Base-by-base conservation (phyloP, 225 moss, liverwort and hornwort species). In the Marchantia paleacea region DNA sequence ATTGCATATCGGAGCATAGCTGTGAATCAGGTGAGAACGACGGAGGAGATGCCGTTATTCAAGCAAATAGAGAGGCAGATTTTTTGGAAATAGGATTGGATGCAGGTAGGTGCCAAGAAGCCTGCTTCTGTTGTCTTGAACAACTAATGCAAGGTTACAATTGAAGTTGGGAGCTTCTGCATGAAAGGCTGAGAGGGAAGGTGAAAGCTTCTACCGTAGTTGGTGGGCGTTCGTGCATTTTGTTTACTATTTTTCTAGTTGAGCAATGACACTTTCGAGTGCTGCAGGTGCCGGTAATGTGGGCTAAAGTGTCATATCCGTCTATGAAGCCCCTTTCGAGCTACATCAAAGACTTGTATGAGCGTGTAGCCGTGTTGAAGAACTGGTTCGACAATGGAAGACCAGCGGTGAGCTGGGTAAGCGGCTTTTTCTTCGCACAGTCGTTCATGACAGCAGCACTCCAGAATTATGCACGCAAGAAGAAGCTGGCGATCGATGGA, bases 401-500 rank as follows among this genome's bases (percentile, higher is more conserved):
- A 19, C 97, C 97, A 0, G 89, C 91, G 0, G 89, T 93, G 63
- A 93, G 83, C 19, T 97, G 94, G 97, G 75, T 97, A 52, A 97
- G 97, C 20, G 94, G 97, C 39, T 97, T 97, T 86, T 97, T 97
- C 87, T 97, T 97, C n/a, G 97, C 93, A 0, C 97, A 97, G 26
- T 95, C 97, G 10, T 97, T 97, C 83, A 97, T 97, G 97, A 97
- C 94, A 2, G 97, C 97, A 0, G 93, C 97, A 0, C 83, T 97
- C 0, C 97, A 97, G 12, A 97, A 97, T 72, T 97, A 92, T 13
- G 95, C 97, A 0, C 78, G 97, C 3, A 80, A 80, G 14, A 88
- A 91, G 8, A 93, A 87, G 54, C 85, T 97, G 0, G 97, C 97
- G 76, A 97, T 97, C 3, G 97, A 97, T 19, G 94, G 94, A 54